phyloP scores from a whole-genome alignment of 2,329 filamentous ascomycete genomes.

The Venturia nashicola region DNA sequence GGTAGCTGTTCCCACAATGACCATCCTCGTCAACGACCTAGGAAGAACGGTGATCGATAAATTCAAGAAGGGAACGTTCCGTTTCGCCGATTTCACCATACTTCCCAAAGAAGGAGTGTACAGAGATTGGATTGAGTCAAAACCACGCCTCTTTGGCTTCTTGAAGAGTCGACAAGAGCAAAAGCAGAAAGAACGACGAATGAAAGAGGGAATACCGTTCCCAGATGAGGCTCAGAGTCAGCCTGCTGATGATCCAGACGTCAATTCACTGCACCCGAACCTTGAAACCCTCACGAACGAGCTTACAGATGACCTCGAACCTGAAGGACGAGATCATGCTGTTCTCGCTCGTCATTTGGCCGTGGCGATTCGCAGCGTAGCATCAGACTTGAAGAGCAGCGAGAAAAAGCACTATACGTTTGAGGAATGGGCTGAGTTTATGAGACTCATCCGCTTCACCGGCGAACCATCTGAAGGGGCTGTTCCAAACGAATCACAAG shows the following conservation, averaged over 20 bases:
- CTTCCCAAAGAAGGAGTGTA: slow-evolving; percentile 49
- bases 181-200: slow-evolving; percentile 24
- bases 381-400: slow-evolving; percentile 46
- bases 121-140: slow-evolving; percentile 34
- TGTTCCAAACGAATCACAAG: slow-evolving; percentile 38
- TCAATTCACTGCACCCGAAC: slow-evolving; percentile 14
- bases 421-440: slow-evolving; percentile 78
- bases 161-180: slow-evolving; percentile 12
- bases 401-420: slow-evolving; percentile 59
- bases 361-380: slow-evolving; percentile 55
- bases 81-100: slow-evolving; percentile 52
- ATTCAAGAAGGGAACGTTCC: slow-evolving; percentile 50
- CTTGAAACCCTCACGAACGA: neutral
- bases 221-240: slow-evolving; percentile 18
- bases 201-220: slow-evolving; percentile 33
- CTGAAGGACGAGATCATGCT: slow-evolving; percentile 34
- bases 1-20: slow-evolving; percentile 35
- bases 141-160: slow-evolving; percentile 29
- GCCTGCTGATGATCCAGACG: slow-evolving; percentile 20
- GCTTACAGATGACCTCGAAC: neutral
- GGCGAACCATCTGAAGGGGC: slow-evolving; percentile 10
- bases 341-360: slow-evolving; percentile 51
- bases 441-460: slow-evolving; percentile 55
- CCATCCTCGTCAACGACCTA: slow-evolving; percentile 53
- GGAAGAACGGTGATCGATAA: slow-evolving; percentile 66